Evolutionary conservation across 2,329 filamentous ascomycete genomes (phyloP), one percentile per base, ranked within the genome.

Genomic region (Aspergillus transmontanensis): DNA sequence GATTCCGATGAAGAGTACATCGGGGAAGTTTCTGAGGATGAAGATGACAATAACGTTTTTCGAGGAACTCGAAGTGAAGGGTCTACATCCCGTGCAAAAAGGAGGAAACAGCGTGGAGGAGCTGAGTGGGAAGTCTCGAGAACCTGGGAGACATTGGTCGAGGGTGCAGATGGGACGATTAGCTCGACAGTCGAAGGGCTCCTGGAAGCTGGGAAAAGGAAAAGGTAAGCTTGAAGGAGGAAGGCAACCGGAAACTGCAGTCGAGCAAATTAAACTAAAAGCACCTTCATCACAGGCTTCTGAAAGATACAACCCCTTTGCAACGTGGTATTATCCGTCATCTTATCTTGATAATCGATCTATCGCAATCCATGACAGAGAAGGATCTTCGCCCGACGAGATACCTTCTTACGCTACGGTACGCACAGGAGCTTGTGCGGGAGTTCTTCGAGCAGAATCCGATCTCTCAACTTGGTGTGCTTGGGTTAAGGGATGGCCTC

Each of bases 371-470:
- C 57, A 99, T 99, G 95, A 80, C 88, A 6, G 94, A 98, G 78
- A 98, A 98, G 79, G 95, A 99, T 75, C 85, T 98, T 69, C 87
- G 95, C 30, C 95, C 95, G 6, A 97, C 89, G 50, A 87, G 94
- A 64, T 94, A 94, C 78, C 86, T 93, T 43, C 86, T 97, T 36
- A 90, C 89, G 58, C 85, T 97, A 73, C 89, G 89, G 67, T 96
- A 93, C 78, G 90, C 93, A 19, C 87, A 90, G 67, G 90, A 93
- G 62, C 99, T 98, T 78, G 90, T 98, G 56, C 86, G 89, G 63
- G 94, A 97, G 77, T 99, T 93, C 80, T 99, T 98, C 75, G 95
- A 98, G 79, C 95, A 99, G 79, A 99, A 99, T 73, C 95, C 95
- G 12, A 98, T 99, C 69, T 96, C 93, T 11, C 95, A 99, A 79